Conservation (phyloP, 495 filamentous ascomycete genomes). For the Xylaria cubensis region DNA sequence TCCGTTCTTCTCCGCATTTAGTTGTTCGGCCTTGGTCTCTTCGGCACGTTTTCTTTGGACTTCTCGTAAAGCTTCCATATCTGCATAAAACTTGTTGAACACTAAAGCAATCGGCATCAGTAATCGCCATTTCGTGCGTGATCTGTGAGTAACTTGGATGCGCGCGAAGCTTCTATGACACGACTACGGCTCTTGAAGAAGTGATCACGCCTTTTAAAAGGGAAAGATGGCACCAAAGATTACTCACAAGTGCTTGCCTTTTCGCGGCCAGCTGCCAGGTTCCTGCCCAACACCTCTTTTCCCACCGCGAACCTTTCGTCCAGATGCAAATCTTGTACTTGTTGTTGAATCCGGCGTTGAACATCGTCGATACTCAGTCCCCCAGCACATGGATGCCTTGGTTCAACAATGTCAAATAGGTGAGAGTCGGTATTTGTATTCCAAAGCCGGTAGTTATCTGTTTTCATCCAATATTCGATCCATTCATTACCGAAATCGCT, state of each 20-base stretch:
- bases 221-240: neutral
- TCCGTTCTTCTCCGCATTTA: conserved; percentile 34
- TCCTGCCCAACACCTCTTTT: conserved; percentile 77
- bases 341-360: conserved; percentile 85
- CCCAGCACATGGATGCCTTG: conserved; percentile 92
- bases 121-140: neutral
- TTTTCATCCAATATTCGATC: conserved; percentile 79
- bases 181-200: neutral
- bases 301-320: conserved; percentile 83
- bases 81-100: conserved; percentile 85
- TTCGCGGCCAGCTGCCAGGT: conserved; percentile 81
- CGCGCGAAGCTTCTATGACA: neutral
- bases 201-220: neutral
- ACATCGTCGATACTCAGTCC: conserved; percentile 94
- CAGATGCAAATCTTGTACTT: conserved; percentile 85
- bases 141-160: neutral
- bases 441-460: conserved; percentile 90
- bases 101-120: conserved; percentile 42
- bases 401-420: conserved; percentile 92
- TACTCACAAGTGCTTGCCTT: conserved; percentile 67
- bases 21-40: conserved; percentile 55
- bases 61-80: conserved; percentile 86
- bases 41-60: conserved; percentile 74
- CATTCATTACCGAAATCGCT: conserved; percentile 80
- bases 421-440: conserved; percentile 75